Evolutionary conservation across 257 asterid species (phyloP).

Genomic region (Orobanche coerulescens): DNA sequence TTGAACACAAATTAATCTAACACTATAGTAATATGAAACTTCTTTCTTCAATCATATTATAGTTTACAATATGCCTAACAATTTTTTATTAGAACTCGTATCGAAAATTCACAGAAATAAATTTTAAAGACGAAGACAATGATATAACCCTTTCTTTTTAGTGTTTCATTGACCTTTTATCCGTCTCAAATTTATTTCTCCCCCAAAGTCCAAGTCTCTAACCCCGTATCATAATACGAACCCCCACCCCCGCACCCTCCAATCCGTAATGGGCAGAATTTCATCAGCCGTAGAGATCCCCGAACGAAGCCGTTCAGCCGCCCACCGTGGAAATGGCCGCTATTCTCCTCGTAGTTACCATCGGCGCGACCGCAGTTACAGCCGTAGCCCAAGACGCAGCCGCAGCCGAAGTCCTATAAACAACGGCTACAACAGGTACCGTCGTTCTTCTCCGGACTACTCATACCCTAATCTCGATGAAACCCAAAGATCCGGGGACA

Average conservation of each 20-base stretch:
- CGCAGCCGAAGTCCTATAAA: conserved; percentile 45
- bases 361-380: conserved; percentile 27
- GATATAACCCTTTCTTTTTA: too few relatives aligned
- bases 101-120: too few relatives aligned
- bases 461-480: conserved; percentile 40
- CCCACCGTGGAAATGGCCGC: conserved; percentile 21
- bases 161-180: too few relatives aligned
- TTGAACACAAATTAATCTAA: too few relatives aligned
- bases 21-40: too few relatives aligned
- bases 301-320: conserved; percentile 29
- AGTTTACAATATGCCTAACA: too few relatives aligned
- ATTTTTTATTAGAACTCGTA: too few relatives aligned
- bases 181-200: too few relatives aligned
- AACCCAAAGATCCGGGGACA: conserved; percentile 21
- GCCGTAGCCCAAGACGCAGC: conserved; percentile 37
- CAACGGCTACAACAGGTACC: conserved; percentile 41
- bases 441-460: conserved; percentile 66
- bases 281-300: conserved; percentile 62
- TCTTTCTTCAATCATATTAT: too few relatives aligned
- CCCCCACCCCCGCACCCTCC: too few relatives aligned
- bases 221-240: not conserved
- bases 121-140: too few relatives aligned
- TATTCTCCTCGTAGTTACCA: conserved; percentile 27
- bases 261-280: conserved; percentile 48
- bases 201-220: too few relatives aligned